A percentile compares a stretch with the other conserved stretches of the same genome.
Evolutionary conservation across 2,329 filamentous ascomycete species (phyloP).

Genomic region (Scopulariopsis brevicaulis): DNA sequence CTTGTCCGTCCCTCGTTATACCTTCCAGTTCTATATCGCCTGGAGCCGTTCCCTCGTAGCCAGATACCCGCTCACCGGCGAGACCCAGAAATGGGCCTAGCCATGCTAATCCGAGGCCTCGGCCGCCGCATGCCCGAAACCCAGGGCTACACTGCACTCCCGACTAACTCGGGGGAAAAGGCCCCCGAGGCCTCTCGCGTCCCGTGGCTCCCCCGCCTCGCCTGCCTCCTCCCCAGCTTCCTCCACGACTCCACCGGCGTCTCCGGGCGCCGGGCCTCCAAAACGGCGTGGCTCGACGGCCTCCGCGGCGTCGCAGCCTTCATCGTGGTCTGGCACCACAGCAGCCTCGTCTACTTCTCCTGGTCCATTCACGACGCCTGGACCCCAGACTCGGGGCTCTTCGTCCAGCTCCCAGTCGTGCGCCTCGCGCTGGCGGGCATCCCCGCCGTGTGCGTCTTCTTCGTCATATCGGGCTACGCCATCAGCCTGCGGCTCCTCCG

Average conservation of each 20-base stretch:
- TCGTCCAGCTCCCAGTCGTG: conserved; percentile 42
- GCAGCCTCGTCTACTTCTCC: conserved; percentile 4
- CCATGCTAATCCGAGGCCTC: neutral
- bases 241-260: neutral
- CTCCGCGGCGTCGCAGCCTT: conserved; percentile 56
- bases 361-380: conserved; percentile 3
- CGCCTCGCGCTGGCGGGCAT: conserved; percentile 50
- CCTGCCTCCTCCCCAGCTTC: neutral
- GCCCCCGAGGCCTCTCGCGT: neutral
- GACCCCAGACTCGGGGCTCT: conserved; percentile 6
- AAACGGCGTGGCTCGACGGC: conserved; percentile 30
- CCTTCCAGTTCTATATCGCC: neutral
- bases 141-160: neutral
- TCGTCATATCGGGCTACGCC: conserved; percentile 47
- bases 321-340: conserved; percentile 52
- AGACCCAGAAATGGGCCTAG: neutral
- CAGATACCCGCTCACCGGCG: neutral
- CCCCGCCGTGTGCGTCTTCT: conserved; percentile 44
- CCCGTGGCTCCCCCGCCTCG: neutral
- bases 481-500: conserved; percentile 36
- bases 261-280: neutral
- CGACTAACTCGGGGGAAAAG: neutral
- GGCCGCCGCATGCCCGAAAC: neutral
- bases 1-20: neutral
- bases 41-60: neutral